phyloP scores from a whole-genome alignment of 352 stramenopile species.

The Pythium monospermum region DNA sequence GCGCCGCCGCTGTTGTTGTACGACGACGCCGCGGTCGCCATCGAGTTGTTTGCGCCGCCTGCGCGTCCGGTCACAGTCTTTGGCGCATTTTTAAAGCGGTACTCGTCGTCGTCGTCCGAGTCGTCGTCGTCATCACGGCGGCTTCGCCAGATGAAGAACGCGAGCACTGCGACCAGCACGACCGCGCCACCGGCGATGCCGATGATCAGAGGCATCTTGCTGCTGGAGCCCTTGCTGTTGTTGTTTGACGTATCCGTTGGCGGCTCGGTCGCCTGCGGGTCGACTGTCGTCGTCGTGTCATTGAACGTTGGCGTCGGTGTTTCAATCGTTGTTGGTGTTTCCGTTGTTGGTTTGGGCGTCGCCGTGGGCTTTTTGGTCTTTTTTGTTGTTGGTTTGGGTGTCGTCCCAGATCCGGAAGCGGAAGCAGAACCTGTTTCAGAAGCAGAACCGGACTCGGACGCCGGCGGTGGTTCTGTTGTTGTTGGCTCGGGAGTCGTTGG shows the following conservation, averaged over 20 bases:
- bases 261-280: constrained; percentile 12
- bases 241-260: constrained; percentile 31
- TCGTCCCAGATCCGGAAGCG: too few relatives aligned
- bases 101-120: constrained; percentile 50
- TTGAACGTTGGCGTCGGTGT: constrained; percentile 19
- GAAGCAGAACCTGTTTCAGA: too few relatives aligned
- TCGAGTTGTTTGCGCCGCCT: neutral
- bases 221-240: constrained; percentile 23
- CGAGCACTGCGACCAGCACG: constrained; percentile 41
- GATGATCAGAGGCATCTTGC: constrained; percentile 42
- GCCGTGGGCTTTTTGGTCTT: too few relatives aligned
- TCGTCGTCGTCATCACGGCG: constrained; percentile 53
- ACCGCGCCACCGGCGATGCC: constrained; percentile 35
- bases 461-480: too few relatives aligned
- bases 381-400: too few relatives aligned
- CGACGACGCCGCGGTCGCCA: constrained; percentile 11
- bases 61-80: constrained; percentile 3
- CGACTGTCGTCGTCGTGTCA: constrained; percentile 1
- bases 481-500: constrained; percentile 26
- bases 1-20: constrained; percentile 16
- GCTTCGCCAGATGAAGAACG: constrained; percentile 58
- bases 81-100: constrained; percentile 23
- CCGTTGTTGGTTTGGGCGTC: constrained; percentile 9
- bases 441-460: too few relatives aligned
- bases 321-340: constrained; percentile 19